Evolutionary conservation across 345 rosid genomes (phyloP).

Genomic region (Syzygium oleosum): DNA sequence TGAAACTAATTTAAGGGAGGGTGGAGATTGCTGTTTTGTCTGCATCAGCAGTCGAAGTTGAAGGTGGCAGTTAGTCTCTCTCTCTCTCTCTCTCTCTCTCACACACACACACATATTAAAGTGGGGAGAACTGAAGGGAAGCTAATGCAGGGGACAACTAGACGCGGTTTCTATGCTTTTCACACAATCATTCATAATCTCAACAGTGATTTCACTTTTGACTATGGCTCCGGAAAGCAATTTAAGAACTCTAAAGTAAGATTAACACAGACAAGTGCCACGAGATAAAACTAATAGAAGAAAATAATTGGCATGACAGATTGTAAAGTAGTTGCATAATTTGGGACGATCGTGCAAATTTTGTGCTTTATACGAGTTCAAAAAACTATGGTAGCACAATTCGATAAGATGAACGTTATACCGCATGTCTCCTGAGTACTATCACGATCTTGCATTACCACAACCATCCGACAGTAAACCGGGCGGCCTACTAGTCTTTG

Average conservation of each 20-base stretch:
- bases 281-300: neutral
- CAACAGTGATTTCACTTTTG: neutral
- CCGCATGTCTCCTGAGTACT: neutral
- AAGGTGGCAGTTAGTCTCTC: conserved; percentile 1
- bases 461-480: neutral
- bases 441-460: neutral
- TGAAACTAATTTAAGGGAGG: neutral
- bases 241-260: neutral
- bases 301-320: neutral
- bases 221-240: neutral
- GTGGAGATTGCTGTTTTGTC: conserved; percentile 14
- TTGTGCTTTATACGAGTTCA: neutral
- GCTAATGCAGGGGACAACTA: neutral
- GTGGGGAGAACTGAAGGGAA: neutral
- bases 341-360: neutral
- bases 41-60: conserved; percentile 18
- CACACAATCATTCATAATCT: neutral
- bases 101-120: neutral
- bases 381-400: neutral
- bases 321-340: neutral
- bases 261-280: neutral
- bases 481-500: neutral
- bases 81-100: neutral
- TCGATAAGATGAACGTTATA: neutral
- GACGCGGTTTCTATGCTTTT: neutral